Conservation (phyloP, 176 grass and related monocot species). For the Oryza australiensis region DNA sequence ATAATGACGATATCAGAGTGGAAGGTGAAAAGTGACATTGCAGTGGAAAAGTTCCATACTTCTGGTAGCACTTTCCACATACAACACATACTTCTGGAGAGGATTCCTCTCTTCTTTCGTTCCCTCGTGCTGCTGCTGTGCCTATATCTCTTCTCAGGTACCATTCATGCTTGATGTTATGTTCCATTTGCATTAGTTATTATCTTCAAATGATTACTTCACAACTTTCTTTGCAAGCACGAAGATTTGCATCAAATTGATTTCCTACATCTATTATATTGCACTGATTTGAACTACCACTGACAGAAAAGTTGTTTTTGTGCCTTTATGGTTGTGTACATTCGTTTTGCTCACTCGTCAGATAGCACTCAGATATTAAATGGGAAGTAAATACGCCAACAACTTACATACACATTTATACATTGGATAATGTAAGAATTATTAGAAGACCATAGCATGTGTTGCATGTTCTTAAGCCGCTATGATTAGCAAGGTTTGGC, state of each 20-base stretch:
- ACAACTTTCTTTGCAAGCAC: neutral
- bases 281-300: neutral
- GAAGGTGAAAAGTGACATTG: constrained; percentile 12
- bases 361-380: neutral
- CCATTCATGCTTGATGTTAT: neutral
- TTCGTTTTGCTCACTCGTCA: neutral
- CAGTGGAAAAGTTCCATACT: too few species aligned
- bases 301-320: neutral
- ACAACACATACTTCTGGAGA: neutral
- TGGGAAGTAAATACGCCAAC: neutral
- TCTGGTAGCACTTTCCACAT: too few species aligned
- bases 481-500: neutral
- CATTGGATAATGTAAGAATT: neutral
- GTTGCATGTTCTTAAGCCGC: neutral
- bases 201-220: neutral
- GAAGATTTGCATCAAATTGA: neutral
- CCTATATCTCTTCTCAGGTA: neutral
- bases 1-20: neutral
- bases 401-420: neutral
- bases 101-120: neutral
- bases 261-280: neutral
- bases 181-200: neutral
- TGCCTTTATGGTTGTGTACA: neutral
- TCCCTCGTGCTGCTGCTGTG: neutral
- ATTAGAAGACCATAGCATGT: neutral